Evolutionary conservation across 2,329 filamentous ascomycete species (phyloP), one percentile per base, ranked within the genome.

Genomic region (Chrysosporium queenslandicum): DNA sequence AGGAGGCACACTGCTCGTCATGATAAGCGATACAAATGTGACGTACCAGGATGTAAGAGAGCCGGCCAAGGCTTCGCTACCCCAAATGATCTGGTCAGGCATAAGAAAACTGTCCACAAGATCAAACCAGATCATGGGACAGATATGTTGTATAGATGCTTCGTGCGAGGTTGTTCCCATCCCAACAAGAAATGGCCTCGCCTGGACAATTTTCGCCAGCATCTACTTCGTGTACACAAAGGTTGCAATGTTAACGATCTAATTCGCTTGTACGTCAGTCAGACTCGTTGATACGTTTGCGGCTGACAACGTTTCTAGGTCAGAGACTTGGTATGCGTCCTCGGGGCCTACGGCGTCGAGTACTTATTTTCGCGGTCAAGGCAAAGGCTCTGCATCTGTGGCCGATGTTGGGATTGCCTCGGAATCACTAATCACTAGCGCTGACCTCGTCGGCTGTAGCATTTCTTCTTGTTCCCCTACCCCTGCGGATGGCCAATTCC

Each of bases 181-280:
- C 82, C 74, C 56, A 71, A 71, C 1, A 94, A 94, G 64, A 70
- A 76, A 32, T 95, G 87, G 87, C 84, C 85, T 0, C 79, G 90
- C 20, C 74, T 83, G 47, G 90, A 96, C 66, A 96, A 96, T 62
- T 95, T 95, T 66, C 83, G 83, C 55, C 81, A 84, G 32, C 90
- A 96, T 63, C 75, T 94, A 42, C 74, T 71, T 46, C 78, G 83
- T 9, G 80, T 87, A 60, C 89, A 95, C 64, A 58, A 68, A 61
- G 78, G 80, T 68, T 61, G 69, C 61, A 25, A 32, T 12, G 18
- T 46, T 21, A 27, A 40, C 1, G 34, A 46, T 34, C 16, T 52
- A 41, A 14, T 46, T 32, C 50, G 34, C 16, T 29, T 37, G 50
- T 52, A 16, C 8, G 50, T 52, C 4, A 32, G 20, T 14, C 21